Conservation (phyloP, 192 early-diverging fungal genomes). For the Coemansia sp. region DNA sequence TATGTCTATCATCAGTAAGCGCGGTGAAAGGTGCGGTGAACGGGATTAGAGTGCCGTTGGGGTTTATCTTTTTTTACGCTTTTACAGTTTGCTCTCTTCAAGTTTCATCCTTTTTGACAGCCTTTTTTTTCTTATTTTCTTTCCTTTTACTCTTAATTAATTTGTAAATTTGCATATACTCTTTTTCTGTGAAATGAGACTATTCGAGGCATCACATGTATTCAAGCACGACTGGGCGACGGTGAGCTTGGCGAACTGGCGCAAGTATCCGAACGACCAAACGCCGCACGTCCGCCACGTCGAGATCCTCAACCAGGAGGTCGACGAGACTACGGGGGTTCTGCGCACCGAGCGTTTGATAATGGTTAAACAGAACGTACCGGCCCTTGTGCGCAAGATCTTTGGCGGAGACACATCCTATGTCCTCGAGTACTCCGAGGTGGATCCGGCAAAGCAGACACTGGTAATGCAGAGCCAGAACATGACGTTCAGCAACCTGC, state of each 20-base stretch:
- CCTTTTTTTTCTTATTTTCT: constrained; percentile 1
- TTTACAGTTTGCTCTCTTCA: constrained; percentile 4
- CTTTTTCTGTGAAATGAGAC: constrained; percentile 62
- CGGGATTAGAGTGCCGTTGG: no score
- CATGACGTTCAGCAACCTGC: constrained; percentile 78
- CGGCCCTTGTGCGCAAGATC: constrained; percentile 66
- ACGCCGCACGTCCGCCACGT: constrained; percentile 89
- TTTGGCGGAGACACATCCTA: constrained; percentile 74
- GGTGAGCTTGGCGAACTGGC: constrained; percentile 85
- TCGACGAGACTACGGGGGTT: constrained; percentile 81
- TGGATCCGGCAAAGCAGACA: constrained; percentile 73
- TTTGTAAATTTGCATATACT: neutral
- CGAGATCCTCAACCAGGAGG: constrained; percentile 77
- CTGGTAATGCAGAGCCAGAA: constrained; percentile 81
- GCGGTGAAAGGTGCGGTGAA: no score
- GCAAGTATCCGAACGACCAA: constrained; percentile 96
- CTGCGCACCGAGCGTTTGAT: constrained; percentile 91
- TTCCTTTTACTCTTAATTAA: neutral
- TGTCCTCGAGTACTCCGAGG: constrained; percentile 85
- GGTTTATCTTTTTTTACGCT: neutral
- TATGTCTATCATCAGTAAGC: no score
- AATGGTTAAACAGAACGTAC: constrained; percentile 81
- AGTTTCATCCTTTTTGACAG: constrained; percentile 1
- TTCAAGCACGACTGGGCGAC: constrained; percentile 82
- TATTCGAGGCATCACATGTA: constrained; percentile 77